Percentiles rank a stretch among this genome's conserved stretches.
Conservation (phyloP, 345 rosid species). For the Firmiana major region DNA sequence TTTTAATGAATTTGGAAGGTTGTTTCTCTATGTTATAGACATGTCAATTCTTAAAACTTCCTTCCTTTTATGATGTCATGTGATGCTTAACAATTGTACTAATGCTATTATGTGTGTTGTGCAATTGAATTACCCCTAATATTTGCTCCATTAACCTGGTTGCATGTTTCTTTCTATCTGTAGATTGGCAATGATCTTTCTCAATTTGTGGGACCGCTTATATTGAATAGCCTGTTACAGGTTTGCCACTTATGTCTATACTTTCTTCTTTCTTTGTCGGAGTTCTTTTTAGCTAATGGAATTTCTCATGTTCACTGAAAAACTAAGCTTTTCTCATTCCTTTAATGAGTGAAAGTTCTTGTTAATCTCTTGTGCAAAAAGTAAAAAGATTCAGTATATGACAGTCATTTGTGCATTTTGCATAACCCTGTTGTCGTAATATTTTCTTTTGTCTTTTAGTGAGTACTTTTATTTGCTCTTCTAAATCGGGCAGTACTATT, state of each 20-base stretch:
- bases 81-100: neutral
- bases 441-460: neutral
- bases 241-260: slow-evolving; percentile 37
- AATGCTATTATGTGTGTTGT: neutral
- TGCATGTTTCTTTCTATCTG: slow-evolving; percentile 9
- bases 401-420: neutral
- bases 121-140: slow-evolving; percentile 12
- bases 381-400: neutral
- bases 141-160: slow-evolving; percentile 19
- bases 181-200: slow-evolving; percentile 93
- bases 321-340: neutral
- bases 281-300: neutral
- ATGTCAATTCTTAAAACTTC: neutral
- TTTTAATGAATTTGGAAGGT: neutral
- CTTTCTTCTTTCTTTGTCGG: neutral
- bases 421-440: neutral
- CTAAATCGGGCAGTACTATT: neutral
- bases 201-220: slow-evolving; percentile 92
- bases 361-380: neutral
- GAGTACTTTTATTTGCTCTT: neutral
- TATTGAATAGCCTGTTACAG: slow-evolving; percentile 79
- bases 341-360: neutral
- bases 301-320: neutral
- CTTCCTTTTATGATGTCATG: neutral
- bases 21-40: neutral